Evolutionary conservation across 2,329 filamentous ascomycete genomes (phyloP).

Genomic region (Monosporascus ibericus): DNA sequence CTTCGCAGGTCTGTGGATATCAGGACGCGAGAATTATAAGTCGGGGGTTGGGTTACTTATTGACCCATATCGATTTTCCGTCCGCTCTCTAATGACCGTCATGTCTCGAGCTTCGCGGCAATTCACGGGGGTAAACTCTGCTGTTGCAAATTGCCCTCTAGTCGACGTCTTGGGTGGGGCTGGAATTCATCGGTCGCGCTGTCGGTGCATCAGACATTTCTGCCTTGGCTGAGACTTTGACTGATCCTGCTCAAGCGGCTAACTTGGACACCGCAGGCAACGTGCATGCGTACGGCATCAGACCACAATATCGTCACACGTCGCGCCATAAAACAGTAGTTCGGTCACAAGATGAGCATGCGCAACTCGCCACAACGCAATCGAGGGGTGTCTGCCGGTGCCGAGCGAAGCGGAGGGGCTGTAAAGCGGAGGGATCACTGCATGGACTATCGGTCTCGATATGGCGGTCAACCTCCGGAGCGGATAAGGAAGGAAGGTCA

Average conservation of each 20-base stretch:
- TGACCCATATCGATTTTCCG: too few species aligned
- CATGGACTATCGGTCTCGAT: background rate
- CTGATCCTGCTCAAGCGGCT: background rate
- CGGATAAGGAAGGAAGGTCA: background rate
- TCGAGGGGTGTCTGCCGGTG: background rate
- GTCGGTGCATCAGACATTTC: too few species aligned
- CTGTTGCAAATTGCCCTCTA: too few species aligned
- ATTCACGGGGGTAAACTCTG: too few species aligned
- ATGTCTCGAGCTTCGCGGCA: too few species aligned
- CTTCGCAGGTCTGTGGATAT: background rate
- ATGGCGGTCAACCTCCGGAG: background rate
- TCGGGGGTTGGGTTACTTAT: too few species aligned
- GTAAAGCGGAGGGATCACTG: background rate
- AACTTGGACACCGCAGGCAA: background rate
- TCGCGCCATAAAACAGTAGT: background rate
- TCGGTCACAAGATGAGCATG: background rate
- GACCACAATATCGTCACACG: background rate
- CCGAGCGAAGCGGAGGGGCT: background rate
- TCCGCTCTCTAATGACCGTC: too few species aligned
- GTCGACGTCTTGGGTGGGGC: too few species aligned
- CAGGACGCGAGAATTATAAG: too few species aligned
- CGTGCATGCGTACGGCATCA: background rate
- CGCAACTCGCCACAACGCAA: background rate
- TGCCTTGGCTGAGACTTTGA: too few species aligned
- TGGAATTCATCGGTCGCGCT: too few species aligned